Conservation (phyloP, 2,329 filamentous ascomycete genomes). For the Xylaria polymorpha region DNA sequence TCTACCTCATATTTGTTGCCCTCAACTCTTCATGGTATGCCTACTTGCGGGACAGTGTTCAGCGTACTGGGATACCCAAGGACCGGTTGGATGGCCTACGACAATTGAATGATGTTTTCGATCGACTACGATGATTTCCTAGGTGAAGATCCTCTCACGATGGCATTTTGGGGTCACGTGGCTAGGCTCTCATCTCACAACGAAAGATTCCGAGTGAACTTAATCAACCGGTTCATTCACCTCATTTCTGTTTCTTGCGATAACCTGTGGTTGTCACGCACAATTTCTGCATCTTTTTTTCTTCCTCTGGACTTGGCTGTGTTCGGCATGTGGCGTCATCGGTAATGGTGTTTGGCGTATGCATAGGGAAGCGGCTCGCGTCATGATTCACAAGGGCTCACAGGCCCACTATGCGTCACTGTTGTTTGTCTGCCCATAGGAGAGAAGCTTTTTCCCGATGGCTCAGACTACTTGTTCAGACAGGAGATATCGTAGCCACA, state of each 20-base stretch:
- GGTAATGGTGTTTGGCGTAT: constrained; percentile 37
- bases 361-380: constrained; percentile 33
- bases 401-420: constrained; percentile 16
- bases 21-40: constrained; percentile 41
- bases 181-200: constrained; percentile 18
- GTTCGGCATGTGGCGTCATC: constrained; percentile 38
- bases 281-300: constrained; percentile 30
- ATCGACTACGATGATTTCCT: constrained; percentile 41
- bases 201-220: constrained; percentile 9
- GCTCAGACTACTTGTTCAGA: constrained; percentile 19
- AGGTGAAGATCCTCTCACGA: constrained; percentile 28
- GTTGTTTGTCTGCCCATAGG: constrained; percentile 21
- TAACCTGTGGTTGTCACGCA: constrained; percentile 30
- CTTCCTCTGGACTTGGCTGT: constrained; percentile 27
- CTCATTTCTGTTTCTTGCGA: constrained; percentile 28
- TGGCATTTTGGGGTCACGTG: constrained; percentile 33
- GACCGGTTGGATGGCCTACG: constrained; percentile 48
- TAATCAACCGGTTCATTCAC: constrained; percentile 6
- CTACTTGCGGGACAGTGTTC: constrained; percentile 42
- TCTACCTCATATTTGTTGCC: constrained; percentile 25
- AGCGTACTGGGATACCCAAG: constrained; percentile 47
- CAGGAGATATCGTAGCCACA: constrained; percentile 19
- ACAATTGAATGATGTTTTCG: constrained; percentile 45
- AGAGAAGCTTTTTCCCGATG: constrained; percentile 18
- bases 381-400: constrained; percentile 34